Evolutionary conservation across 495 filamentous ascomycete genomes (phyloP), one percentile per base, ranked within the genome.

Genomic region (Oidiodendron maius): DNA sequence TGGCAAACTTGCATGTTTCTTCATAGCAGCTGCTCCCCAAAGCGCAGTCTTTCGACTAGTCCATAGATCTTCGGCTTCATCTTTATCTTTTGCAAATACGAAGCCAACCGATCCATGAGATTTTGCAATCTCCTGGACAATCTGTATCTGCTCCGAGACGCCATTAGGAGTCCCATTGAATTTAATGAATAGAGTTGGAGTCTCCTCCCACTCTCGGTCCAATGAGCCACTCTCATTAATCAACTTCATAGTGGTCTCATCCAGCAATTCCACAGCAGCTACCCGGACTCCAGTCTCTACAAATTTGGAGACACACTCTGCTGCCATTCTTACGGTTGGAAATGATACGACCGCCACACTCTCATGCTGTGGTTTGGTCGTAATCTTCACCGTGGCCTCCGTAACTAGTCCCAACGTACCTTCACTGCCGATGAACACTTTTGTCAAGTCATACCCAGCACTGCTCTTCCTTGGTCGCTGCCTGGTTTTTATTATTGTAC

Each of bases 331-430:
- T 50, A 95, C 81, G 4, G 78, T 77, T 0, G 74, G 71, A 67
- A 96, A 96, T 12, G 83, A 77, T 32, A 80, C 83, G 15, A 95
- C 84, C 0, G 87, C 91, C 4, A 96, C 90, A 13, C 79, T 82
- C n/a, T n/a, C n/a, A n/a, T n/a, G n/a, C n/a, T n/a, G n/a, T n/a
- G 91, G 90, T 53, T 83, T 84, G 1, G 80, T 79, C 0, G 88
- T 80, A 34, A 96, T 70, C 64, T 89, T 95, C 43, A 95, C 66
- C 2, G 82, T 87, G 3, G 81, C 80, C 58, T 96, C 90, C 0
- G 89, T 95, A n/a, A 95, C 77, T 3, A 96, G 80, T 8, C 90
- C 90, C 10, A 95, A 72, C 0, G 91, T 96, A 9, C 91, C 90
- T 63, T 96, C 90, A 10, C 84, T 87, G 0, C 90, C 91, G 32